Base-by-base conservation (phyloP, 2,329 filamentous ascomycete genomes). In the Rhytidhysteron rufulum region DNA sequence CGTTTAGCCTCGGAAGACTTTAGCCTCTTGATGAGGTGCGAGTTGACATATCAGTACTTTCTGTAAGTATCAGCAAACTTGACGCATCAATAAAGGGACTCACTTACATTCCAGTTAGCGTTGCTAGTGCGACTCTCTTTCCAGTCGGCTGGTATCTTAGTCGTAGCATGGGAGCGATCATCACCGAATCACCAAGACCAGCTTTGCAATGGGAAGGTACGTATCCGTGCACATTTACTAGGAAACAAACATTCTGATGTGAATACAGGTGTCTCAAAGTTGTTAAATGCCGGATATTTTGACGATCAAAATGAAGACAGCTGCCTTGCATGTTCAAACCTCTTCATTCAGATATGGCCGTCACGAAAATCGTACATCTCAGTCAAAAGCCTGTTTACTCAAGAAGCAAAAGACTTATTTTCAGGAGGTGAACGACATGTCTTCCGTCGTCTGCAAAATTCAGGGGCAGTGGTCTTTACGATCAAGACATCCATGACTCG, bases 1-100 rank as follows among this genome's bases (percentile, higher is more conserved):
- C 62, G 72, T 34, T 55, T 78, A 15, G 67, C 69, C 1, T 71
- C 71, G 67, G 74, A 77, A 50, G 75, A 78, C 44, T 66, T 78
- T 41, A 75, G 68, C 36, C 62, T 79, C 27, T 47, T 77, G 27
- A 59, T 70, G 43, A 67, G 67, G 45, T 51, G 63, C 34, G 65
- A 68, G 10, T 67, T 66, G 16, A 70, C 70, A 5, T 67, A 63
- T 7, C 65, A 73, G 42, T 72, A 74, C 45, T 69, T 70, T 39
- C 51, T 78, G 70, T 63, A 44, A 68, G 58, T 53, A 2, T 21
- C 19, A 17, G 13, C 16, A 13, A n/a, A 66, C 55, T n/a, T 11
- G 15, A 15, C 20, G 18, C 21, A 20, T 39, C 29, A 36, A 34
- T 44, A 25, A 43, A 27, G 13, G 30, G 25, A 35, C n/a, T n/a